phyloP scores from a whole-genome alignment of 441 rosid species.

The Bocquillonia castaneifolia region DNA sequence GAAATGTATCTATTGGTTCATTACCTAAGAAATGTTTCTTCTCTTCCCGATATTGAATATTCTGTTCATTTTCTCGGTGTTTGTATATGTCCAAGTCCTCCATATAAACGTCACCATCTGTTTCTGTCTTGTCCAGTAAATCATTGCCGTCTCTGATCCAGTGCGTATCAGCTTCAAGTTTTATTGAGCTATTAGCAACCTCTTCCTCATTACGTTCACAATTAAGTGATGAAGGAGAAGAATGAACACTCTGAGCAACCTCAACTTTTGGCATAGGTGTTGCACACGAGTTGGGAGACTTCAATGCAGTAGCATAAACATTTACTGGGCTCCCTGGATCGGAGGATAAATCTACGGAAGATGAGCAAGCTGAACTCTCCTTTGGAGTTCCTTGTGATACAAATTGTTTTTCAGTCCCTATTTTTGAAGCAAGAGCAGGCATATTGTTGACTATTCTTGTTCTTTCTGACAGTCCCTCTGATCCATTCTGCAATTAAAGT shows the following conservation, averaged over 20 bases:
- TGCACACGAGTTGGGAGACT: constrained; percentile 31
- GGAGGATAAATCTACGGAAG: constrained; percentile 48
- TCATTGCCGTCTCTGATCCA: constrained; percentile 12
- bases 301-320: constrained; percentile 27
- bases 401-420: constrained; percentile 22
- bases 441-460: constrained; percentile 25
- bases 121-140: constrained; percentile 20
- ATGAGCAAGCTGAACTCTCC: constrained; percentile 36
- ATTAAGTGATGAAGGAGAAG: constrained; percentile 27
- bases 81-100: constrained; percentile 22
- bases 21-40: constrained; percentile 23
- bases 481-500: constrained; percentile 43
- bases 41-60: constrained; percentile 23
- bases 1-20: constrained; percentile 23
- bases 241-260: constrained; percentile 22
- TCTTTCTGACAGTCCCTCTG: constrained; percentile 13
- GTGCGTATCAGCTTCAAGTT: constrained; percentile 11
- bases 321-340: constrained; percentile 42
- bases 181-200: constrained; percentile 18
- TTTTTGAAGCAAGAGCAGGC: constrained; percentile 25
- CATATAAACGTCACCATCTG: constrained; percentile 20
- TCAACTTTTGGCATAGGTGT: constrained; percentile 19
- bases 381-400: constrained; percentile 25
- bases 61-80: constrained; percentile 20
- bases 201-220: constrained; percentile 30